A percentile compares a stretch with the other conserved stretches of the same genome.
These are phyloP conservation scores for Penicillium palitans DNA, from an alignment of 2,329 filamentous ascomycete genomes.

Conservation along the genomic window DNA sequence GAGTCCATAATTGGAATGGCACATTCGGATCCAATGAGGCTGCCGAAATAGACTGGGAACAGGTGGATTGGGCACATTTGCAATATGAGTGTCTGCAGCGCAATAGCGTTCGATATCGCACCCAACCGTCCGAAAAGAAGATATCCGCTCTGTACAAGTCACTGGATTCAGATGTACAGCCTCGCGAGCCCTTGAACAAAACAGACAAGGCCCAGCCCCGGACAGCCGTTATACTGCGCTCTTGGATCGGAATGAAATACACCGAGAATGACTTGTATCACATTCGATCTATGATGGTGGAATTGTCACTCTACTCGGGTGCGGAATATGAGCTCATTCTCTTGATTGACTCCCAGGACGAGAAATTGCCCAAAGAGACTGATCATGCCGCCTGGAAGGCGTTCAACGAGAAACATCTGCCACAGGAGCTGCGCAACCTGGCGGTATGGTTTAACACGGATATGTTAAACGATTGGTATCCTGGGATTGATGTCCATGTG, in stretches of 20 bases:
- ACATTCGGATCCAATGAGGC: constrained; percentile 13
- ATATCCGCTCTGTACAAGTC: constrained; percentile 8
- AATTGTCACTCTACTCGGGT: constrained; percentile 76
- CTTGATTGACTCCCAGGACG: constrained; percentile 80
- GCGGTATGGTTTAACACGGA: constrained; percentile 15
- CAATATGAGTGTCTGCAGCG: constrained; percentile 64
- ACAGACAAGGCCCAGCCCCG: constrained; percentile 43
- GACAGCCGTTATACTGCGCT: constrained; percentile 77
- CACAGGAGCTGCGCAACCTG: constrained; percentile 10
- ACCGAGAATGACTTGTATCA: constrained; percentile 77
- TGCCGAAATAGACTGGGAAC: constrained; percentile 53
- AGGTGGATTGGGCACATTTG: constrained; percentile 68
- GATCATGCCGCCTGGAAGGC: constrained; percentile 5
- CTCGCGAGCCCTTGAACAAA: background rate
- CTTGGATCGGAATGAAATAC: constrained; percentile 81
- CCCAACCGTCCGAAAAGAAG: constrained; percentile 29
- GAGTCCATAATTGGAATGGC: background rate
- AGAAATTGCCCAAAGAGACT: constrained; percentile 57
- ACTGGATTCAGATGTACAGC: background rate
- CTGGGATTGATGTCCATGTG: constrained; percentile 14
- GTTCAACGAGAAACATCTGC: constrained; percentile 9
- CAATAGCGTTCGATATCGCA: constrained; percentile 55
- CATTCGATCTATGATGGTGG: constrained; percentile 77
- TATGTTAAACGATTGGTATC: constrained; percentile 14
- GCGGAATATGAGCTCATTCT: constrained; percentile 86